phyloP scores from a whole-genome alignment of 2,329 filamentous ascomycete genomes.

The Lasiodiplodia theobromae region DNA sequence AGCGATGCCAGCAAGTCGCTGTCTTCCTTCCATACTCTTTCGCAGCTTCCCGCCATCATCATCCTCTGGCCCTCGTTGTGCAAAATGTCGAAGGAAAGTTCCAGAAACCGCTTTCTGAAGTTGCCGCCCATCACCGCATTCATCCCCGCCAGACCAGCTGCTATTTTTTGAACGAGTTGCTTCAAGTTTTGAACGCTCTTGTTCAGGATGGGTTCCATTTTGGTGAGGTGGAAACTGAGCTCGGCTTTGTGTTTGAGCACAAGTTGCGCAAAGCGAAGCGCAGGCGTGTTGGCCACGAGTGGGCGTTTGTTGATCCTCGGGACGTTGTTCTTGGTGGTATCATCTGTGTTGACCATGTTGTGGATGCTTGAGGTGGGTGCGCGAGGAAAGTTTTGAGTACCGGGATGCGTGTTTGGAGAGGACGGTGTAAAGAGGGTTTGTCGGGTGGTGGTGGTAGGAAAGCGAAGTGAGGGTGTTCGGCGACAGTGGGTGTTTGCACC shows the following conservation, averaged over 20 bases:
- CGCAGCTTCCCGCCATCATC: background rate
- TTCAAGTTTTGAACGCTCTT: background rate
- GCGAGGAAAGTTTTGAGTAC: background rate
- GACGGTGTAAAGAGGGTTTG: background rate
- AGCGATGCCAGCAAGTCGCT: background rate
- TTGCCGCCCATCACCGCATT: background rate
- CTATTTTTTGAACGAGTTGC: no score
- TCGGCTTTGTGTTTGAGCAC: background rate
- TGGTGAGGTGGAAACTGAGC: background rate
- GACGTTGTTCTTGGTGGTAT: background rate
- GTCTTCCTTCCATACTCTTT: background rate
- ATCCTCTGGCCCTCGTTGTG: background rate
- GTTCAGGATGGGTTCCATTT: background rate
- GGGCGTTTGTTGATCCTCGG: no score
- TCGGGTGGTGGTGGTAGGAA: background rate
- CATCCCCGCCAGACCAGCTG: background rate
- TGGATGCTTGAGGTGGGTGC: background rate
- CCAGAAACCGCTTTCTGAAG: background rate
- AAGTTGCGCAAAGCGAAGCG: background rate
- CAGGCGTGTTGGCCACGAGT: background rate
- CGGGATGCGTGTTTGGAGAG: background rate
- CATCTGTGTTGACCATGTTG: background rate
- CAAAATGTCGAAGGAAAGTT: background rate
- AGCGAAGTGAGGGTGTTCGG: background rate
- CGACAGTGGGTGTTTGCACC: background rate